These are phyloP conservation scores for Pseudodiploospora longispora DNA, from an alignment of 2,329 filamentous ascomycete species.

Conservation along the genomic window DNA sequence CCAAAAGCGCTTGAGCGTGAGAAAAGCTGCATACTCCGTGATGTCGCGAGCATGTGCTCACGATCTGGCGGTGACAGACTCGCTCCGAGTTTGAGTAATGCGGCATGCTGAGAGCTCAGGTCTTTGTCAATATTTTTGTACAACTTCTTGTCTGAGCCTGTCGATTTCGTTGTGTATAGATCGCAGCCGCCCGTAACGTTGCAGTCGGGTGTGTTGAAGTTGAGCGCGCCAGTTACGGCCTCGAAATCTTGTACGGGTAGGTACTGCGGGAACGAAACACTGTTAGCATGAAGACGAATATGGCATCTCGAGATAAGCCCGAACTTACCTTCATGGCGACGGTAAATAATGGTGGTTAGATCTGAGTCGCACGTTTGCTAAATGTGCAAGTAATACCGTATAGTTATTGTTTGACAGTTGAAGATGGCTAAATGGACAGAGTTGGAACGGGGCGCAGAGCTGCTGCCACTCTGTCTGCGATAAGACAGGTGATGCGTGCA, in stretches of 20 bases:
- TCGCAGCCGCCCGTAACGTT: conserved; percentile 91
- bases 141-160: conserved; percentile 90
- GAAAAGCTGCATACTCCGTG: conserved; percentile 51
- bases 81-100: conserved; percentile 75
- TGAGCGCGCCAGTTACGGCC: conserved; percentile 82
- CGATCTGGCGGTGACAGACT: conserved; percentile 79
- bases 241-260: conserved; percentile 87
- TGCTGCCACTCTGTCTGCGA: too few species aligned
- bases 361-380: neutral
- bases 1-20: conserved; percentile 88
- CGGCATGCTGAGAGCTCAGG: conserved; percentile 84
- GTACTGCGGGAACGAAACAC: conserved; percentile 50
- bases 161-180: conserved; percentile 94
- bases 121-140: conserved; percentile 93
- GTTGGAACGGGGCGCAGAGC: too few species aligned
- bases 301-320: too few species aligned
- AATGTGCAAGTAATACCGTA: too few species aligned
- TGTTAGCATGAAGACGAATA: conserved; percentile 11
- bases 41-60: conserved; percentile 58
- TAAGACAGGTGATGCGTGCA: too few species aligned
- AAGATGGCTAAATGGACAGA: too few species aligned
- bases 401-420: too few species aligned
- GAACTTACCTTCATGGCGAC: too few species aligned
- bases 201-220: conserved; percentile 90
- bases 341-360: conserved; percentile 1